Evolutionary conservation across 441 rosid genomes (phyloP).

Genomic region (Populus tomentosa): DNA sequence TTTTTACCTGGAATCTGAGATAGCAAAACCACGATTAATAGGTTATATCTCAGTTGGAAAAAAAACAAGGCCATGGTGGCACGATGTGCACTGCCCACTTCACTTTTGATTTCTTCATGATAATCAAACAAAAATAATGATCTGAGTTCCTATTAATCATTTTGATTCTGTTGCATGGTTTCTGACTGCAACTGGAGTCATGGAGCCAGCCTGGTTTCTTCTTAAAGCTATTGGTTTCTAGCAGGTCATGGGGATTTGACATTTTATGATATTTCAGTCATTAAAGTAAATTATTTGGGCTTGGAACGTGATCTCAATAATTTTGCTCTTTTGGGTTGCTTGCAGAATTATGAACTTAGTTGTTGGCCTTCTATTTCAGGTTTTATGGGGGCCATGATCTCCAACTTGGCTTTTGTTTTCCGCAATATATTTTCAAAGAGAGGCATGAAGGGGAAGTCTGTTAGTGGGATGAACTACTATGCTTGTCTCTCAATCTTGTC

Average conservation of each 20-base stretch:
- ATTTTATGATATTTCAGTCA: constrained; percentile 4
- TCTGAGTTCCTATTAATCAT: background rate
- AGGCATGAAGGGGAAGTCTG: constrained; percentile 96
- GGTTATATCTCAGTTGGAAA: background rate
- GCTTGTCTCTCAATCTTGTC: constrained; percentile 93
- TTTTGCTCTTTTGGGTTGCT: constrained; percentile 1
- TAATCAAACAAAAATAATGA: background rate
- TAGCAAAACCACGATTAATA: background rate
- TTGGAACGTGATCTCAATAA: constrained; percentile 1
- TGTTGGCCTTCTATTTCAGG: constrained; percentile 45
- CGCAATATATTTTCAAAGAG: constrained; percentile 94
- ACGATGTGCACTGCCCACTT: background rate
- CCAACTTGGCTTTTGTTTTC: constrained; percentile 92
- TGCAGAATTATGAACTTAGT: constrained; percentile 6
- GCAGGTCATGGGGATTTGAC: background rate
- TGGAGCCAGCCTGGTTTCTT: background rate
- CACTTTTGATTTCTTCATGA: background rate
- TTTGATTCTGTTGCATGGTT: background rate
- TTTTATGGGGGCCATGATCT: constrained; percentile 98
- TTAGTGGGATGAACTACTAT: constrained; percentile 96
- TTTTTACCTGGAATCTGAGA: constrained; percentile 1
- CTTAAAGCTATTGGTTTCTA: background rate
- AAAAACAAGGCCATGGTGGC: no score
- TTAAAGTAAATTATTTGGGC: background rate
- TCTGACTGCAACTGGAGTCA: background rate